phyloP scores from a whole-genome alignment of 345 rosid species.

The Excoecaria agallocha region DNA sequence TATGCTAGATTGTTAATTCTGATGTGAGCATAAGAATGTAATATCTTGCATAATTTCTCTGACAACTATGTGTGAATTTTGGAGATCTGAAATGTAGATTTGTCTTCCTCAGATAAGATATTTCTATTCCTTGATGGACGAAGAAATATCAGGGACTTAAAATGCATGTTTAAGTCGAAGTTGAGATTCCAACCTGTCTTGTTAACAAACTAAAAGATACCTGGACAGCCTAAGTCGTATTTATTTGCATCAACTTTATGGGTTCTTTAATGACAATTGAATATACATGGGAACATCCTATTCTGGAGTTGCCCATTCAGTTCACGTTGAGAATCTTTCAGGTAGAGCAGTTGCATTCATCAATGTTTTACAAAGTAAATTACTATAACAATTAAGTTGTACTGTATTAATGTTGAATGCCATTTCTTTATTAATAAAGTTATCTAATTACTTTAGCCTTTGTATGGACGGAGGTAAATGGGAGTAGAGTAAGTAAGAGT shows the following conservation, averaged over 20 bases:
- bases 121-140: not conserved
- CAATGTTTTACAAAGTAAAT: not conserved
- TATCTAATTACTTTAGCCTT: not conserved
- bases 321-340: not conserved
- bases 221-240: not conserved
- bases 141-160: conserved; percentile 7
- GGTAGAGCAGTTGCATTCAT: not conserved
- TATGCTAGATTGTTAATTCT: not conserved
- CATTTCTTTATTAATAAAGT: no score
- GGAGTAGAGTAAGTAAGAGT: no score
- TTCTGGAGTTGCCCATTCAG: not conserved
- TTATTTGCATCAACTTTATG: not conserved
- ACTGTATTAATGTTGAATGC: not conserved
- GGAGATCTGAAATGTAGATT: not conserved
- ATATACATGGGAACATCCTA: not conserved
- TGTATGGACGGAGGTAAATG: no score
- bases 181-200: not conserved
- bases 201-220: not conserved
- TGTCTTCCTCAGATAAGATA: not conserved
- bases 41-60: not conserved
- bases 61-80: not conserved
- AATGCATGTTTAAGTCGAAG: conserved; percentile 3
- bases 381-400: not conserved
- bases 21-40: not conserved
- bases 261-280: not conserved